Evolutionary conservation across 2,329 filamentous ascomycete species (phyloP).

Genomic region (Orbilia javanica): DNA sequence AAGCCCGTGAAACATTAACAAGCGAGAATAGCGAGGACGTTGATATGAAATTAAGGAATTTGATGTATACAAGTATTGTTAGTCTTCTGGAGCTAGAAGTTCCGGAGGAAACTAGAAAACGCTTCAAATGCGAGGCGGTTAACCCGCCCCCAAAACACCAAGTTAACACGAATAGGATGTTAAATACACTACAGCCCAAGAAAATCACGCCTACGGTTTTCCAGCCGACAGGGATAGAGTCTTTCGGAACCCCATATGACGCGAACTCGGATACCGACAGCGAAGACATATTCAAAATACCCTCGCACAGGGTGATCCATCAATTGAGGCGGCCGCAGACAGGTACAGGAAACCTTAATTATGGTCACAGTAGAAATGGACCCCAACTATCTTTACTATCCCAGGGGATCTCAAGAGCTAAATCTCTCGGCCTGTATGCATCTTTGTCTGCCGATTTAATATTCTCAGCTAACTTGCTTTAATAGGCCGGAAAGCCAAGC

Average conservation of each 20-base stretch:
- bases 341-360: neutral
- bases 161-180: neutral
- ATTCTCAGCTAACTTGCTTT: neutral
- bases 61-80: conserved; percentile 12
- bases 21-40: neutral
- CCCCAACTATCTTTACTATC: neutral
- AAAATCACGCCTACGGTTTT: neutral
- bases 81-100: neutral
- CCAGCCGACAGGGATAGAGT: too few relatives aligned
- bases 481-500: neutral
- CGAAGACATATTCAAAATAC: neutral
- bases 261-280: neutral
- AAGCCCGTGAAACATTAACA: neutral
- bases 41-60: neutral
- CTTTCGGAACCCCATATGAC: neutral
- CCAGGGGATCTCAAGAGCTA: neutral
- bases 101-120: neutral
- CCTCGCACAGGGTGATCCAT: neutral
- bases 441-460: neutral
- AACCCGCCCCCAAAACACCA: neutral
- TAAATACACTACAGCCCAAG: neutral
- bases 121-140: neutral
- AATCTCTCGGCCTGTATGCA: neutral
- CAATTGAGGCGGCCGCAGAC: neutral
- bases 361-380: neutral